Evolutionary conservation across 108 stramenopile species (phyloP).

Genomic region (Pseudonitzschia delicatissima): DNA sequence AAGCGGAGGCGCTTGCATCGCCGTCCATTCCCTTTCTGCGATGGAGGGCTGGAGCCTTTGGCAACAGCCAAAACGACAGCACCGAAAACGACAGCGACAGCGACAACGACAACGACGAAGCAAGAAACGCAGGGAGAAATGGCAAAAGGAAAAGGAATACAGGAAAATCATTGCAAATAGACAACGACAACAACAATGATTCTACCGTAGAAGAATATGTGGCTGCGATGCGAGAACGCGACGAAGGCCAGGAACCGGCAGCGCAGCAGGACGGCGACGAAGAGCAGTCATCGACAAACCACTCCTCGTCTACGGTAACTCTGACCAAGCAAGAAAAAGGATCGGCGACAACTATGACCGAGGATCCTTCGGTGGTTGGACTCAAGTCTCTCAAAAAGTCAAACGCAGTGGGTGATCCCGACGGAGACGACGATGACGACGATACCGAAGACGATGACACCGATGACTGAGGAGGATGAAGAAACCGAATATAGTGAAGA

Average conservation of each 20-base stretch:
- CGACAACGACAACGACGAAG: not conserved
- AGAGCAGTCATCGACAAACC: too few species aligned
- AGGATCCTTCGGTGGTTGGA: slow-evolving; percentile 23
- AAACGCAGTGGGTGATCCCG: slow-evolving; percentile 82
- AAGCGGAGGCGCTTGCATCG: not conserved
- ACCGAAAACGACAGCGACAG: not conserved
- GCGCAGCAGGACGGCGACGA: not conserved
- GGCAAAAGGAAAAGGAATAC: not conserved
- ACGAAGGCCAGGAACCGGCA: slow-evolving; percentile 3
- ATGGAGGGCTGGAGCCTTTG: slow-evolving; percentile 9
- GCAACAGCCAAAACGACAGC: not conserved
- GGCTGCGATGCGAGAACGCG: slow-evolving; percentile 33
- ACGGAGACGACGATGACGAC: slow-evolving; percentile 54
- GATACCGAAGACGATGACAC: slow-evolving; percentile 55
- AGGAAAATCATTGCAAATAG: not conserved
- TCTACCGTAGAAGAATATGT: slow-evolving; percentile 33
- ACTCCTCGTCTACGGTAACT: not conserved
- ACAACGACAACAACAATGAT: slow-evolving; percentile 3
- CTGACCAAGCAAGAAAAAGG: not conserved
- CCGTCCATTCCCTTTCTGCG: not conserved
- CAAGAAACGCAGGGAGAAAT: not conserved
- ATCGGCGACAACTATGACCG: not conserved
- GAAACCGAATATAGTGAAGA: slow-evolving; percentile 38
- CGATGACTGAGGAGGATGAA: slow-evolving; percentile 10
- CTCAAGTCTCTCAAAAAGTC: slow-evolving; percentile 50